A percentile compares a stretch with the other conserved stretches of the same genome.
Conservation (phyloP, 495 filamentous ascomycete species). For the Aspergillus nidulans region DNA sequence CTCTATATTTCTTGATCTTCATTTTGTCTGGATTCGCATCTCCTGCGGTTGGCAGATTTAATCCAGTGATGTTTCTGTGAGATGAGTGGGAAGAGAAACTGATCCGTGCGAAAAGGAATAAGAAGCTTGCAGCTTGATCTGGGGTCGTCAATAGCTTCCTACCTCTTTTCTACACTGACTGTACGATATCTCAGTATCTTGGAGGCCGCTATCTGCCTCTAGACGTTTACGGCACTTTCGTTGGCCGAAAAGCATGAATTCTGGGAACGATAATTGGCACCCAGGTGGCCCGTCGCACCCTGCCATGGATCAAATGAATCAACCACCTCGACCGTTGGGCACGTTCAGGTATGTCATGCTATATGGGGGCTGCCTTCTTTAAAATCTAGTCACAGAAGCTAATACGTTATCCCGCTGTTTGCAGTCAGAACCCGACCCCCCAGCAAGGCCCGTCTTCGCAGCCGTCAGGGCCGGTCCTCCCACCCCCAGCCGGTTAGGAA, state of each 20-base stretch:
- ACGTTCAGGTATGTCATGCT: constrained; percentile 36
- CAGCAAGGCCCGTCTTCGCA: constrained; percentile 47
- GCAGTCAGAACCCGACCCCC: constrained; percentile 41
- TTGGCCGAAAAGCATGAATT: constrained; percentile 38
- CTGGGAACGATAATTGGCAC: constrained; percentile 48
- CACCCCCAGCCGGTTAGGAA: constrained; percentile 46
- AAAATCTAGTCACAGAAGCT: neutral
- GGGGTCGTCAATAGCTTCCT: constrained; percentile 7
- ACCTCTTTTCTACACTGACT: neutral
- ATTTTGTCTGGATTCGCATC: neutral
- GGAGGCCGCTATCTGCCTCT: neutral
- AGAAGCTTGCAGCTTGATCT: constrained; percentile 15
- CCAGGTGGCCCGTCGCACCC: constrained; percentile 43
- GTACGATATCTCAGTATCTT: neutral
- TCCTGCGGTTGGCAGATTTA: constrained; percentile 15
- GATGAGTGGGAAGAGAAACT: constrained; percentile 23
- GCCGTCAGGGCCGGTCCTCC: constrained; percentile 45
- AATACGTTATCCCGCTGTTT: constrained; percentile 13
- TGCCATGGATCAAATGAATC: constrained; percentile 44
- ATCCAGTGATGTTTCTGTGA: constrained; percentile 27
- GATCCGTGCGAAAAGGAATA: constrained; percentile 22
- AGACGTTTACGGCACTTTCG: constrained; percentile 9
- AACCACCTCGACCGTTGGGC: constrained; percentile 42
- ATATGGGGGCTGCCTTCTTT: neutral
- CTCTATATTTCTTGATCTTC: neutral